phyloP scores from a whole-genome alignment of 805 yeast species.

The Metschnikowia lunata region DNA sequence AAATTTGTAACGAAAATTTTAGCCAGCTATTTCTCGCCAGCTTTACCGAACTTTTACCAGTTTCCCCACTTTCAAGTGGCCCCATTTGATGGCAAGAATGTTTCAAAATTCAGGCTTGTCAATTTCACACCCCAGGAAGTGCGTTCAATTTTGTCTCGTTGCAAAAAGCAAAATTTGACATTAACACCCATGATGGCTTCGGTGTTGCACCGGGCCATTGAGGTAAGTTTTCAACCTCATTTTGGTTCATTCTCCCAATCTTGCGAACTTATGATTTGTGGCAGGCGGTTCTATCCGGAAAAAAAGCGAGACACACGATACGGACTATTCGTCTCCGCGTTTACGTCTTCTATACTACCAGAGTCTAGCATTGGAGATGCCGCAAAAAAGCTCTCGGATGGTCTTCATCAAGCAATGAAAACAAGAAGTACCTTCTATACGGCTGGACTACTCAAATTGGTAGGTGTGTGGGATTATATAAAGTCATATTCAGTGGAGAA shows the following conservation, averaged over 20 bases:
- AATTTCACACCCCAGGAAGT: slow-evolving; percentile 5
- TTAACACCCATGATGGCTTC: slow-evolving; percentile 14
- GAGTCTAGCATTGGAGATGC: background rate
- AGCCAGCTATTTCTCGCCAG: background rate
- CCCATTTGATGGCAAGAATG: slow-evolving; percentile 7
- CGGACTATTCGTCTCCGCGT: slow-evolving; percentile 10
- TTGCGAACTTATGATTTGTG: slow-evolving; percentile 8
- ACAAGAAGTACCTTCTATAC: slow-evolving; percentile 5
- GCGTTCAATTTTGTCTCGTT: slow-evolving; percentile 2
- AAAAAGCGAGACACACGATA: slow-evolving; percentile 4
- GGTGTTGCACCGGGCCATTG: slow-evolving; percentile 1
- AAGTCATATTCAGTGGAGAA: background rate
- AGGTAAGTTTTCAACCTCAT: slow-evolving; percentile 2
- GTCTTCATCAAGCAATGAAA: slow-evolving; percentile 1
- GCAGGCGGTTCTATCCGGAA: slow-evolving; percentile 13
- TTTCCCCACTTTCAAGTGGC: slow-evolving; percentile 8
- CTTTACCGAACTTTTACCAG: slow-evolving; percentile 8
- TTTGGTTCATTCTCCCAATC: slow-evolving; percentile 6
- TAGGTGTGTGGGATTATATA: slow-evolving; percentile 9
- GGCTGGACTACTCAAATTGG: slow-evolving; percentile 6
- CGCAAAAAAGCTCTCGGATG: background rate
- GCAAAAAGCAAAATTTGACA: slow-evolving; percentile 4
- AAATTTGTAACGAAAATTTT: background rate
- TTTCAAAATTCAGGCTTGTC: slow-evolving; percentile 4
- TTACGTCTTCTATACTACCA: background rate